These are phyloP conservation scores for Chenopodium quinoa DNA, from an alignment of 148 eudicot species.

Conservation along the genomic window DNA sequence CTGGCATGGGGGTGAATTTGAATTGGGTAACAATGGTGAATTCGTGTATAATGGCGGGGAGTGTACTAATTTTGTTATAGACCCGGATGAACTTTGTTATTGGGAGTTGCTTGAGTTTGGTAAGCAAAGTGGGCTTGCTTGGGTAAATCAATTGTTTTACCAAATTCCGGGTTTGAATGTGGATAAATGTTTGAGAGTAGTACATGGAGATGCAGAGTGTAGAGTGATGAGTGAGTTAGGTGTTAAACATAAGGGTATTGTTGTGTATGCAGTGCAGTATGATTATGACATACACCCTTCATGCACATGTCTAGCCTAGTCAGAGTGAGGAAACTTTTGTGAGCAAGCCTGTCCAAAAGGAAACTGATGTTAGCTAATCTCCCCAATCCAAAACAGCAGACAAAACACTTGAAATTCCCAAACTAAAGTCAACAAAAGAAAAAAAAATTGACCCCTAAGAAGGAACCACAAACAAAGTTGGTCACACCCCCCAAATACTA, in stretches of 20 bases:
- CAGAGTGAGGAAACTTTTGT: no score
- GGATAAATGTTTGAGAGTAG: neutral
- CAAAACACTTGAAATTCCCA: neutral
- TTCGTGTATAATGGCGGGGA: neutral
- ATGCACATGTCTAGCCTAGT: neutral
- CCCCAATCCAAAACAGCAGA: no score
- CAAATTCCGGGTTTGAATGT: neutral
- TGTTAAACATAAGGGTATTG: neutral
- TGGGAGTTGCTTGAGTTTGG: neutral
- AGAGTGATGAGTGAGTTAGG: neutral
- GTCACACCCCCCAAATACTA: neutral
- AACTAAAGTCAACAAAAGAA: neutral
- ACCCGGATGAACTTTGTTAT: neutral
- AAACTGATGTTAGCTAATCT: neutral
- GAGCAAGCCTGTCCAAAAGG: no score
- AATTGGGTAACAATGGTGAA: neutral
- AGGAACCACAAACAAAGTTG: neutral
- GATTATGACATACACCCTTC: neutral
- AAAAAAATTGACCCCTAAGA: neutral
- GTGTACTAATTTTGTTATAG: neutral
- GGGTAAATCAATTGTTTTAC: neutral
- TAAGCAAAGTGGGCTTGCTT: neutral
- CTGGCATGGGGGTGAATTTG: neutral
- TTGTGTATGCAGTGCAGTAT: neutral
- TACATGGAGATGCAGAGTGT: neutral